Conservation (phyloP, 495 filamentous ascomycete species). For the Bryoglossum gracile region DNA sequence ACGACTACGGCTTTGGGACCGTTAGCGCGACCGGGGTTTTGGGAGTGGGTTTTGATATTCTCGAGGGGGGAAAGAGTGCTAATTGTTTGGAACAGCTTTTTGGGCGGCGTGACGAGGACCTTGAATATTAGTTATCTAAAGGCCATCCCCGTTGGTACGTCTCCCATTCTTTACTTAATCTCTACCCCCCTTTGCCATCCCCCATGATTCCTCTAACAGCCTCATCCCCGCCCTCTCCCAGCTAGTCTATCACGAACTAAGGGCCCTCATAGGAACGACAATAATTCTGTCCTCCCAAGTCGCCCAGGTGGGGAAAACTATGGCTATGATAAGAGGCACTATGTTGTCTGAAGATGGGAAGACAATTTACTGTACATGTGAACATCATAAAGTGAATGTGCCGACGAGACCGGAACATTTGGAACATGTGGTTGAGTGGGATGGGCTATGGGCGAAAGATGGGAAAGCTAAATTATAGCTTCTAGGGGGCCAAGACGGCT, state of each 20-base stretch:
- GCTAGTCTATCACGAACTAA: no score
- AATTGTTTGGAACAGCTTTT: slow-evolving; percentile 26
- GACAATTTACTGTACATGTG: slow-evolving; percentile 31
- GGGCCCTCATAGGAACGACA: slow-evolving; percentile 29
- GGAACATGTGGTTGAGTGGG: slow-evolving; percentile 27
- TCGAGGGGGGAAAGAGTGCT: not conserved
- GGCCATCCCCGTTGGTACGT: slow-evolving; percentile 22
- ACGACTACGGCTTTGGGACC: slow-evolving; percentile 37
- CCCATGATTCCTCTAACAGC: no score
- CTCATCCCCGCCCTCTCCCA: no score
- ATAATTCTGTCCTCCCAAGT: slow-evolving; percentile 30
- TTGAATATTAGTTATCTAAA: slow-evolving; percentile 34
- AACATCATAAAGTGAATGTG: slow-evolving; percentile 40
- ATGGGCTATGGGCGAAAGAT: slow-evolving; percentile 25
- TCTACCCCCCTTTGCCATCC: slow-evolving; percentile 2
- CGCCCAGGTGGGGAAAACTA: slow-evolving; percentile 32
- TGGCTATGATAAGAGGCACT: slow-evolving; percentile 36
- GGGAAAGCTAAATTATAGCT: no score
- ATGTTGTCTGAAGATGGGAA: slow-evolving; percentile 36
- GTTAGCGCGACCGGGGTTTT: slow-evolving; percentile 32
- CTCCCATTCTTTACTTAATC: not conserved
- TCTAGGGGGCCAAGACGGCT: no score
- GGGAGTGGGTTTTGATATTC: slow-evolving; percentile 29
- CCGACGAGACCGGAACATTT: slow-evolving; percentile 31
- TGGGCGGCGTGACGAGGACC: slow-evolving; percentile 36